phyloP scores from a whole-genome alignment of 164 flowering plant species.

The Vitis rotundifolia region DNA sequence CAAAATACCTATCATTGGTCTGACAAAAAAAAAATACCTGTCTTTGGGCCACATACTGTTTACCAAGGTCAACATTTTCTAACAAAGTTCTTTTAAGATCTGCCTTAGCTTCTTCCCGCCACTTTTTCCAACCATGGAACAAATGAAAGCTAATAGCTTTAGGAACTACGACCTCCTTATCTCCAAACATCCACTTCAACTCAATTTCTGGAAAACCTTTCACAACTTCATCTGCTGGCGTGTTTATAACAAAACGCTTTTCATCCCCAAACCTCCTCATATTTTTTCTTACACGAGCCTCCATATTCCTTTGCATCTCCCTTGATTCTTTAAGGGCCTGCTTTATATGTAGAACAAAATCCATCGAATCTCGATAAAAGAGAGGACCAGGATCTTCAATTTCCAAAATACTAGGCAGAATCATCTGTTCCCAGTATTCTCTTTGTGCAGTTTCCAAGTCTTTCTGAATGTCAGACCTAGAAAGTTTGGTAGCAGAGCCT shows the following conservation, averaged over 20 bases:
- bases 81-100: conserved; percentile 63
- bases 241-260: conserved; percentile 54
- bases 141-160: conserved; percentile 63
- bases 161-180: conserved; percentile 80
- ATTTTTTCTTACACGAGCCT: conserved; percentile 52
- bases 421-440: conserved; percentile 61
- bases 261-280: conserved; percentile 76
- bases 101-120: conserved; percentile 88
- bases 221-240: conserved; percentile 72
- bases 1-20: not conserved
- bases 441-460: conserved; percentile 68
- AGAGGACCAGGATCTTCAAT: conserved; percentile 47
- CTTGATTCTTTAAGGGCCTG: conserved; percentile 61
- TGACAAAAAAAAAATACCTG: conserved; percentile 47
- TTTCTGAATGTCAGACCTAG: conserved; percentile 65
- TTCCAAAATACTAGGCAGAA: conserved; percentile 65
- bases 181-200: conserved; percentile 89
- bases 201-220: conserved; percentile 89
- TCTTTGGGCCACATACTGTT: conserved; percentile 66
- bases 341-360: conserved; percentile 54
- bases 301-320: conserved; percentile 65
- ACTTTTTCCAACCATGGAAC: conserved; percentile 88
- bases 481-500: conserved; percentile 42
- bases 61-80: conserved; percentile 71
- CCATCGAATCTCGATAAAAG: conserved; percentile 41